Conservation (phyloP, 2,329 filamentous ascomycete genomes). For the Fusarium sp. region DNA sequence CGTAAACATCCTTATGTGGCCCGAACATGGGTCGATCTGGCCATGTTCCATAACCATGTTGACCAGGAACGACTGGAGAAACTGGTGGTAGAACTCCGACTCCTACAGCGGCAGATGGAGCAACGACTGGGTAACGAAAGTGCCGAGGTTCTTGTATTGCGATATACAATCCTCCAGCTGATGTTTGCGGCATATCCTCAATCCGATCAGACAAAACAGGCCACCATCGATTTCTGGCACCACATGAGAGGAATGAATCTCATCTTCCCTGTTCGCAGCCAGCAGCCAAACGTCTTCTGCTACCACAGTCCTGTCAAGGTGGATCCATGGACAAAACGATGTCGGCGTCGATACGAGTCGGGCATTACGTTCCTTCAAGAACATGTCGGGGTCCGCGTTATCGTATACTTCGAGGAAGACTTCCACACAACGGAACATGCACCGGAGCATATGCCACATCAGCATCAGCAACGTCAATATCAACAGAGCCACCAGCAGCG, state of each 20-base stretch:
- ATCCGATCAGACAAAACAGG: constrained; percentile 50
- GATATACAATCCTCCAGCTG: constrained; percentile 56
- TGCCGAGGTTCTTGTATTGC: constrained; percentile 53
- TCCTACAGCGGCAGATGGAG: constrained; percentile 52
- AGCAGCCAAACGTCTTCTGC: constrained; percentile 55
- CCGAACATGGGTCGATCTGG: constrained; percentile 56
- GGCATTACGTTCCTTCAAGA: constrained; percentile 53
- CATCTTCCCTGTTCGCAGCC: constrained; percentile 52
- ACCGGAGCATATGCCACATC: constrained; percentile 45
- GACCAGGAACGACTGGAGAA: constrained; percentile 53
- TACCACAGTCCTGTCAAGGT: constrained; percentile 58
- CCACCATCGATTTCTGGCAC: constrained; percentile 54
- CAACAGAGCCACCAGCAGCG: constrained; percentile 29
- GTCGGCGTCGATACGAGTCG: constrained; percentile 55
- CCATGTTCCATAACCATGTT: constrained; percentile 54
- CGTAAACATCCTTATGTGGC: constrained; percentile 57
- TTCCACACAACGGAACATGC: constrained; percentile 56
- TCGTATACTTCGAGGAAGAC: constrained; percentile 58
- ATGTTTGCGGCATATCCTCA: constrained; percentile 52
- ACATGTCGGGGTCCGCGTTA: constrained; percentile 52
- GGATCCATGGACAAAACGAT: constrained; percentile 58
- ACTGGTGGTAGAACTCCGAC: constrained; percentile 53
- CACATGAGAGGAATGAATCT: constrained; percentile 51
- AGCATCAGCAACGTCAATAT: constrained; percentile 28
- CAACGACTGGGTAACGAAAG: constrained; percentile 49